Base-by-base conservation (phyloP, 768 basidiomycete species). In the Paxillus rubicundulus region DNA sequence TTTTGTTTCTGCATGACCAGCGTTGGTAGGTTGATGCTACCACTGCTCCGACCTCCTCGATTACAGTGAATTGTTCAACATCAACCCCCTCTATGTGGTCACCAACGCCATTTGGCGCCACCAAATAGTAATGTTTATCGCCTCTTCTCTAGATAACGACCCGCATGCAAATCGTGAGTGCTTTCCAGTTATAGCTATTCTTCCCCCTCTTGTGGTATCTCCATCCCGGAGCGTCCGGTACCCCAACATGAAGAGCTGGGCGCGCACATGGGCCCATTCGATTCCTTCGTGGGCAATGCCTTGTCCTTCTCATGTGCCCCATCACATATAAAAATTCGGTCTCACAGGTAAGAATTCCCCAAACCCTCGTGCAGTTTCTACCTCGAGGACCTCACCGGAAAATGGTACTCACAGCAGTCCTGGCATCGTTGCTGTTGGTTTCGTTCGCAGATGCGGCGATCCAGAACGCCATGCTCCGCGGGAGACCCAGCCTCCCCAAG, bases 391-490 rank as follows among this genome's bases (percentile, higher is more conserved):
- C 20, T 32, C 20, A 14, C 21, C 16, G 27, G 36, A 43, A 39
- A 34, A 65, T 64, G 64, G 14, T 45, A 9, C 50, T 52, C 42
- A 30, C 53, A 6, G 39, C 37, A 5, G 32, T 52, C 12, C 30
- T 66, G 1, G 45, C 50, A 10, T 56, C 28, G 1, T 39, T 64
- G 9, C 30, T 64, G 20, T 45, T 32, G 34, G 18, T 54, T 21
- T 50, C 56, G 5, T 40, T 63, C 9, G 49, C 53, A 32, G 42
- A 58, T 52, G 68, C 66, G 2, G 63, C 59, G 0, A 47, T 67
- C 45, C 45, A 42, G 20, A 55, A 33, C 43, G 49, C 63, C 30
- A 59, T 69, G 58, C 50, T 60, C 2, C 65, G 58, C 14, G 61
- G 56, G 3, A 50, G 42, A 41, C 59, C 54, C 18, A 9, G 32